Evolutionary conservation across 768 basidiomycete species (phyloP).

Genomic region (Neoboletus magnificus): DNA sequence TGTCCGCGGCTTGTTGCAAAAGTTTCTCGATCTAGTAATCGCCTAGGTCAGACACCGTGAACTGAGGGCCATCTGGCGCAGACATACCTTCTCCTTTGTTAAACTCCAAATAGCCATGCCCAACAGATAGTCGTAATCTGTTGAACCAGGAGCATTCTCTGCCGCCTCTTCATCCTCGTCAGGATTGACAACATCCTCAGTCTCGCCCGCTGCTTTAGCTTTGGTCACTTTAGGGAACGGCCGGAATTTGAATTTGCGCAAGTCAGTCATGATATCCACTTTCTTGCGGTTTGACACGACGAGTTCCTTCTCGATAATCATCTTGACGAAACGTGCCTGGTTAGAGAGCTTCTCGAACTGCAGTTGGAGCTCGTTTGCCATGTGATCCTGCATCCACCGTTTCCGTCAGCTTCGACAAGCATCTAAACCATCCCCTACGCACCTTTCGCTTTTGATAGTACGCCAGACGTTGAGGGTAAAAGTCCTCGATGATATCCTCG

Average conservation of each 20-base stretch:
- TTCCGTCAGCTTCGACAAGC: neutral
- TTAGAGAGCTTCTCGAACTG: constrained; percentile 85
- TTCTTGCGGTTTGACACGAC: constrained; percentile 86
- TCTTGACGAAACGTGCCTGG: constrained; percentile 94
- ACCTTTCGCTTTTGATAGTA: constrained; percentile 98
- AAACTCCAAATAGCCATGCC: constrained; percentile 95
- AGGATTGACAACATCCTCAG: constrained; percentile 53
- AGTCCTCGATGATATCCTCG: constrained; percentile 91
- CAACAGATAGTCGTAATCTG: constrained; percentile 90
- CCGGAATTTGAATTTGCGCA: constrained; percentile 82
- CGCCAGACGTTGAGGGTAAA: constrained; percentile 82
- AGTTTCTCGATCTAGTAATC: constrained; percentile 74
- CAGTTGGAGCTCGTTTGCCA: constrained; percentile 77
- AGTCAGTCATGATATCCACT: constrained; percentile 75
- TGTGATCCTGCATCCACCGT: constrained; percentile 57
- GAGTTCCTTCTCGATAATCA: constrained; percentile 88
- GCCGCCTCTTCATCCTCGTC: constrained; percentile 48
- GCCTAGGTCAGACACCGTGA: constrained; percentile 3
- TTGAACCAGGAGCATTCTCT: constrained; percentile 37
- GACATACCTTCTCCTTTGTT: constrained; percentile 82
- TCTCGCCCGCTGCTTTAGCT: constrained; percentile 65
- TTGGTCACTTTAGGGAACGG: constrained; percentile 81
- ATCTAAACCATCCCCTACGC: neutral
- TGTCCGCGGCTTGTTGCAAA: constrained; percentile 70
- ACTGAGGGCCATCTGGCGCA: neutral